Base-by-base conservation (phyloP, 2,329 filamentous ascomycete genomes). In the Sclerotinia trifoliorum region DNA sequence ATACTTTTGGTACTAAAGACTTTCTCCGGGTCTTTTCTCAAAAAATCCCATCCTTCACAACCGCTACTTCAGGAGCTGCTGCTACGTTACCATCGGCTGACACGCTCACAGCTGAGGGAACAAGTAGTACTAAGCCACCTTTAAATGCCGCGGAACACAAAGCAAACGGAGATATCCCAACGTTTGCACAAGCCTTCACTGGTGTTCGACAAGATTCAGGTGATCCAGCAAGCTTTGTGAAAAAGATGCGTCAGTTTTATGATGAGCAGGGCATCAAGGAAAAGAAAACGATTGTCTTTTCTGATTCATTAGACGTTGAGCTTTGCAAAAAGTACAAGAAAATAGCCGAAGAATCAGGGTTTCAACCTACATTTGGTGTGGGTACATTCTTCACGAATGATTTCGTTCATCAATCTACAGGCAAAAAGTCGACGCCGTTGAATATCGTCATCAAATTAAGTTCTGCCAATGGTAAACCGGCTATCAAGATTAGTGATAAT, bases 381-480 rank as follows among this genome's bases (percentile, higher is more conserved):
- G 95, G 95, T 5, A 99, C 95, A 0, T 98, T 92, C 80, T 85
- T 99, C 75, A 99, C 95, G 5, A 97, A 99, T 76, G 95, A 99
- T 79, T 99, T 95, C 78, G 82, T 81, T n/a, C 87, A 90, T 72
- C 81, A 85, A 70, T 87, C 84, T 48, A 91, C 89, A 0, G 89
- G 89, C 51, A 88, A 88, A 73, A 98, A 97, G 80, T 97, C 94
- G 0, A 87, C 89, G 21, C 95, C 95, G 0, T 82, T 99, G 66
- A 99, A 99, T 76, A 99, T 99, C 75, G 95, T 99, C 73, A 97
- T 99, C 81, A 99, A 99, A 81, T 85, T 99, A 70, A 92, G 92
- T 71, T 93, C 92, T 13, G 95, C 93, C 0, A 87, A 83, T 19
- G 94, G 94, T 7, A 86, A 89, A 58, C 87, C 90, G 0, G 94